Evolutionary conservation across 176 grass and related monocot species (phyloP), one percentile per base, ranked within the genome.

Genomic region (Rhynchospora pubera): DNA sequence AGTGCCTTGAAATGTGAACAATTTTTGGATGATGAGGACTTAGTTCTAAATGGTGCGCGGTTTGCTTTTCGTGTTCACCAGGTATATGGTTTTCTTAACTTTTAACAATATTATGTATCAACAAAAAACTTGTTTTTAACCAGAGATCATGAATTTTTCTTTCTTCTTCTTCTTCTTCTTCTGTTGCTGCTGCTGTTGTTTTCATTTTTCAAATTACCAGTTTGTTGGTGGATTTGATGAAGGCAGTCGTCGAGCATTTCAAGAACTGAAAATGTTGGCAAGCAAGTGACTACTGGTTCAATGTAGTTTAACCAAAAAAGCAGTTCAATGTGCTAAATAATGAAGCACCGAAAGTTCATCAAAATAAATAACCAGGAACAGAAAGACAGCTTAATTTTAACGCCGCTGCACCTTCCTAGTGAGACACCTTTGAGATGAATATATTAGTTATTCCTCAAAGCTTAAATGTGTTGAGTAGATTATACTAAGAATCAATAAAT

Each of bases 61-160:
- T 95, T 99, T 90, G 87, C 92, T 56, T 99, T 95, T 80, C 93
- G 93, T 64, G 87, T 99, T 69, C 92, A 99, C 69, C 96, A 99
- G 96, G 96, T 99, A 76, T 21, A 9, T 13, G 21, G 10, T 45
- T 14, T 13, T 18, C 1, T 46, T 47, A 82, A 65, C 34, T 18
- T 81, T 11, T 32, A 30, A 55, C 83, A 88, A 50, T 53, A 47
- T 62, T 78, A 81, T 68, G 21, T 53, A 83, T 22, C 34, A 83
- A 67, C 44, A 86, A 14, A 9, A 23, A 62, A 71, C 71, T 53
- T 75, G 15, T 12, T 46, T 46, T 42, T 53, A 26, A 75, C 53
- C 2, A 50, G 43, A 73, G 9, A 73, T 73, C 69, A 50, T 50
- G 34, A 24, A 51, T 24, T 2, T 24, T 73, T 50, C n/a, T 73